Evolutionary conservation across 768 basidiomycete species (phyloP).

Genomic region (Tulasnella sp.): DNA sequence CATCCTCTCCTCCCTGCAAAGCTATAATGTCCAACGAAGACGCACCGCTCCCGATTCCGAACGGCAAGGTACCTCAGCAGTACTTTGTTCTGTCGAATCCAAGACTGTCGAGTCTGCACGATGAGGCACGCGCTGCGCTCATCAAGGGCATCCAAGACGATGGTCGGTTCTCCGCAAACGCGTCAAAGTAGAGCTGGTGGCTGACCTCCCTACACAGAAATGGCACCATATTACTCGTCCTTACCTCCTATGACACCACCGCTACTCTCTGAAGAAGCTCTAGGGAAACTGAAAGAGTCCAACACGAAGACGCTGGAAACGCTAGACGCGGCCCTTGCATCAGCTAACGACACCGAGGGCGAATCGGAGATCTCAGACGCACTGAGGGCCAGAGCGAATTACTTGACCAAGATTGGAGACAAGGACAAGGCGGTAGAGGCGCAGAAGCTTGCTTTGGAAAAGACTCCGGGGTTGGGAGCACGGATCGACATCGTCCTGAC

Average conservation of each 20-base stretch:
- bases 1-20: not conserved
- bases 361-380: slow-evolving; percentile 90
- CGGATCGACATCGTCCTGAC: slow-evolving; percentile 88
- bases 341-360: slow-evolving; percentile 84
- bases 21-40: slow-evolving; percentile 64
- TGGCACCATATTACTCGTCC: slow-evolving; percentile 60
- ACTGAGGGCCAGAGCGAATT: slow-evolving; percentile 71
- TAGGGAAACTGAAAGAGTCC: slow-evolving; percentile 48
- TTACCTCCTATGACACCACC: slow-evolving; percentile 23
- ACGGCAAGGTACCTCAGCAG: slow-evolving; percentile 69
- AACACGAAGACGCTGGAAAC: slow-evolving; percentile 63
- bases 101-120: slow-evolving; percentile 49
- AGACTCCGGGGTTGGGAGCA: slow-evolving; percentile 85
- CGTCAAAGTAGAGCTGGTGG: not conserved
- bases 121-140: slow-evolving; percentile 50
- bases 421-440: slow-evolving; percentile 78
- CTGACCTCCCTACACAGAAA: slow-evolving; percentile 39
- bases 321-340: slow-evolving; percentile 66
- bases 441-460: slow-evolving; percentile 73
- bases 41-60: slow-evolving; percentile 72
- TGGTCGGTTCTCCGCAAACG: slow-evolving; percentile 37
- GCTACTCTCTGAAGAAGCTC: slow-evolving; percentile 12
- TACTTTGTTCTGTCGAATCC: slow-evolving; percentile 61
- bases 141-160: slow-evolving; percentile 69
- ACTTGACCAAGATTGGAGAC: slow-evolving; percentile 82